Evolutionary conservation across 441 rosid species (phyloP).

Genomic region (Euphorbia schlechtendalii): DNA sequence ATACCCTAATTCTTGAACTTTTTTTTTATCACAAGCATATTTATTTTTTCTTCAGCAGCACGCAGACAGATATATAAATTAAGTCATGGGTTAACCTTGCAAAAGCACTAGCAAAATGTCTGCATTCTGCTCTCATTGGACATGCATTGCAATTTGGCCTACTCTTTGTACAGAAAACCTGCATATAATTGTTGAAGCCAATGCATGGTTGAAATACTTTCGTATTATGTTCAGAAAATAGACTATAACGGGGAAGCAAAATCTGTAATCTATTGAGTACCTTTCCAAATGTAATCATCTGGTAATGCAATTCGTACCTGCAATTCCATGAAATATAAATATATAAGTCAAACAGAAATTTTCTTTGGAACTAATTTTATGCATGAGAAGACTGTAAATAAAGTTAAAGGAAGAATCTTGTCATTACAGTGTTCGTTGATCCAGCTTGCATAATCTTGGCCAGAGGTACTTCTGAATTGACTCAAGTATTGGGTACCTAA

Average conservation of each 20-base stretch:
- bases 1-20: too few species aligned
- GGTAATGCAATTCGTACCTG: slow-evolving; percentile 98
- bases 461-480: slow-evolving; percentile 92
- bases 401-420: slow-evolving; percentile 23
- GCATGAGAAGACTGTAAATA: slow-evolving; percentile 6
- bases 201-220: slow-evolving; percentile 15
- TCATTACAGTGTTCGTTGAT: slow-evolving; percentile 79
- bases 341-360: slow-evolving; percentile 11
- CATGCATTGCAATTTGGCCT: slow-evolving; percentile 98
- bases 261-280: slow-evolving; percentile 24
- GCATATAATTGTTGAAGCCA: slow-evolving; percentile 30
- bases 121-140: slow-evolving; percentile 98
- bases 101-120: slow-evolving; percentile 99
- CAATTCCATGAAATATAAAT: slow-evolving; percentile 18
- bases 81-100: slow-evolving; percentile 58
- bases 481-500: slow-evolving; percentile 89
- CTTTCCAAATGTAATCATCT: slow-evolving; percentile 98
- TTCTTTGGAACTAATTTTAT: slow-evolving; percentile 1
- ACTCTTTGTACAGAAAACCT: slow-evolving; percentile 97
- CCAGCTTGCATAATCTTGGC: slow-evolving; percentile 98
- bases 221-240: background rate
- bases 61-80: background rate
- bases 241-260: slow-evolving; percentile 16
- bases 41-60: background rate
- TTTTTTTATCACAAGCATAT: background rate